Percentiles rank a stretch among this genome's conserved stretches.
Evolutionary conservation across 2,329 filamentous ascomycete genomes (phyloP).

Genomic region (Sporothrix inflata): DNA sequence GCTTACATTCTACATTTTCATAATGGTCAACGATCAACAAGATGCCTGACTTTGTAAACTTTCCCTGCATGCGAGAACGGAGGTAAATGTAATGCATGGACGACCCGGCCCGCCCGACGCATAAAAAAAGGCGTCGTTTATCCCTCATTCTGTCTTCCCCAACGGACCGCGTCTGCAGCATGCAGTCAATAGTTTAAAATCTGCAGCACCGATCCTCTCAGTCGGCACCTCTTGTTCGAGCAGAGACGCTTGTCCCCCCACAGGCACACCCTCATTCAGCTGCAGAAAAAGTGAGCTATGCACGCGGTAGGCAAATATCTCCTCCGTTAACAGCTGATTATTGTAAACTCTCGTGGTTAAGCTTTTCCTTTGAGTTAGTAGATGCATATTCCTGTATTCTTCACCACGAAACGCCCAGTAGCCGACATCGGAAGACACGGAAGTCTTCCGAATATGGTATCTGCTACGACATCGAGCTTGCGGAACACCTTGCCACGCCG

Average conservation of each 20-base stretch:
- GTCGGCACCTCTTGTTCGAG: background rate
- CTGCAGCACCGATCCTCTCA: background rate
- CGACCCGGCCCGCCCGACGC: background rate
- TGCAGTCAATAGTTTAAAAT: background rate
- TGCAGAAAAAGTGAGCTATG: background rate
- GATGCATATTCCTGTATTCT: background rate
- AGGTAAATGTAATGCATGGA: background rate
- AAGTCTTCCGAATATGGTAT: no score
- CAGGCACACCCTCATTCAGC: background rate
- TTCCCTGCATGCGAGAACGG: background rate
- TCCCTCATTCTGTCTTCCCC: background rate
- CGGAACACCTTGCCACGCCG: no score
- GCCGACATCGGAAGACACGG: no score
- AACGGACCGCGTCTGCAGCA: background rate
- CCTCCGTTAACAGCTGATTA: no score
- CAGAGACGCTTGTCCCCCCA: background rate
- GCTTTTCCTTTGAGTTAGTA: no score
- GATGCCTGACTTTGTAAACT: background rate
- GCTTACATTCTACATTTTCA: no score
- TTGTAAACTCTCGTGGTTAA: no score
- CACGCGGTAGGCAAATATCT: no score
- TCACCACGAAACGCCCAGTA: background rate
- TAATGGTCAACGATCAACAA: background rate
- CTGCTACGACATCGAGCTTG: no score
- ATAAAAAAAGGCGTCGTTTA: background rate